A percentile compares a stretch with the other conserved stretches of the same genome.
phyloP scores from a whole-genome alignment of 2,329 filamentous ascomycete species.

The Clonostachys chloroleuca region DNA sequence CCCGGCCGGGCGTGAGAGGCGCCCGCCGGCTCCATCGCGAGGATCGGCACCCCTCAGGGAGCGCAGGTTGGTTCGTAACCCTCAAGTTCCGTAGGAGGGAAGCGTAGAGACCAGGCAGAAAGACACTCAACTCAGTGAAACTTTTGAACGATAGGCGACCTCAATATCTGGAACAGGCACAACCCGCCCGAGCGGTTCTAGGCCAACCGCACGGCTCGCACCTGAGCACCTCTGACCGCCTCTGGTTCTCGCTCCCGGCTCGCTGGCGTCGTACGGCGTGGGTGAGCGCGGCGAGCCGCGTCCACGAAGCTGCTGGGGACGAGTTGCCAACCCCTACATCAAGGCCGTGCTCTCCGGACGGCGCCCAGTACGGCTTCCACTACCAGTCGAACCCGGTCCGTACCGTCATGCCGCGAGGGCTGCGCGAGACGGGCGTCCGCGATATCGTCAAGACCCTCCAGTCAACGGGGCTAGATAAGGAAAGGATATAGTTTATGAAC shows the following conservation, averaged over 20 bases:
- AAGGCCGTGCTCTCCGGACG: slow-evolving; percentile 66
- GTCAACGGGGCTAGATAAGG: slow-evolving; percentile 69
- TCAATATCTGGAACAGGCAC: slow-evolving; percentile 75
- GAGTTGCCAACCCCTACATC: slow-evolving; percentile 78
- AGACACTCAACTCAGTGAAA: neutral
- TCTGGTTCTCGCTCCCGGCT: slow-evolving; percentile 54
- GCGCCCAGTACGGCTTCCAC: slow-evolving; percentile 73
- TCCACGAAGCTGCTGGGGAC: slow-evolving; percentile 79
- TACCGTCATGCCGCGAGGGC: slow-evolving; percentile 62
- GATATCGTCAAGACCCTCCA: slow-evolving; percentile 87
- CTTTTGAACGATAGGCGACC: slow-evolving; percentile 46
- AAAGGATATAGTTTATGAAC: slow-evolving; percentile 75
- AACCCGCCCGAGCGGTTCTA: slow-evolving; percentile 81
- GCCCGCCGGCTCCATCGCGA: slow-evolving; percentile 62
- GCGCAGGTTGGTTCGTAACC: slow-evolving; percentile 60
- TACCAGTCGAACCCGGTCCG: slow-evolving; percentile 80
- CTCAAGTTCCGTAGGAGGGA: neutral
- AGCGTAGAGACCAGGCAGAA: neutral
- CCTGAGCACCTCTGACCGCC: slow-evolving; percentile 63
- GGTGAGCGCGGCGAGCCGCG: slow-evolving; percentile 53
- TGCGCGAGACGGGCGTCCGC: slow-evolving; percentile 72
- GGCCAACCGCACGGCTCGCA: slow-evolving; percentile 79
- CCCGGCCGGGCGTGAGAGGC: slow-evolving; percentile 72
- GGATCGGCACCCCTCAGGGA: slow-evolving; percentile 68
- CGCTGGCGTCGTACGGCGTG: too few relatives aligned